A percentile compares a stretch with the other conserved stretches of the same genome.
phyloP scores from a whole-genome alignment of 1,139 yeast genomes.

The Pichia sp. region DNA sequence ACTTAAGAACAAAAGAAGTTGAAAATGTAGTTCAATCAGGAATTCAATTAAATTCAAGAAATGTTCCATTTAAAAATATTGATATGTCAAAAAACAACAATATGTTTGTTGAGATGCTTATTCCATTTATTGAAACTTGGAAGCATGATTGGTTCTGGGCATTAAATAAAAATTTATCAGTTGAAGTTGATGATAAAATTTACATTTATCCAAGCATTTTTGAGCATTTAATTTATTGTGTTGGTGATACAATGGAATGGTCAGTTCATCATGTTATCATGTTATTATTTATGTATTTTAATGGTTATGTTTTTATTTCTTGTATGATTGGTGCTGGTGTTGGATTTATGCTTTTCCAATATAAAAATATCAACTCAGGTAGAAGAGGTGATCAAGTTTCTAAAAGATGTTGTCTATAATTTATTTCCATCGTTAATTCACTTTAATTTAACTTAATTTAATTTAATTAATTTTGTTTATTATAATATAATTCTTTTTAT shows the following conservation, averaged over 20 bases:
- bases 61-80: conserved; percentile 1
- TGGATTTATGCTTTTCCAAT: conserved; percentile 49
- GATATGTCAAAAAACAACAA: conserved; percentile 1
- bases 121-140: conserved; percentile 32
- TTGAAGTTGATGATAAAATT: conserved; percentile 15
- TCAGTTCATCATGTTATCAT: conserved; percentile 59
- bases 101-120: conserved; percentile 7
- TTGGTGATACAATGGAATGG: conserved; percentile 52
- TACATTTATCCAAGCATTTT: conserved; percentile 35
- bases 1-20: conserved; percentile 16
- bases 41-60: background rate
- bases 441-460: too few species aligned
- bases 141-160: conserved; percentile 38
- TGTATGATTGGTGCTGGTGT: conserved; percentile 59
- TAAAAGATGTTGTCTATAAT: conserved; percentile 18
- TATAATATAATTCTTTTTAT: too few species aligned
- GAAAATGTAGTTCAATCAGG: conserved; percentile 5
- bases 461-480: too few species aligned
- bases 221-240: conserved; percentile 45
- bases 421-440: background rate
- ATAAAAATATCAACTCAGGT: conserved; percentile 31
- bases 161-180: conserved; percentile 16
- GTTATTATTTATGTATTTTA: conserved; percentile 69
- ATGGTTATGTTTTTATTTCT: conserved; percentile 59
- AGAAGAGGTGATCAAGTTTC: conserved; percentile 12